Conservation (phyloP, 2,329 filamentous ascomycete species). For the Fusarium pseudoanthophilum region DNA sequence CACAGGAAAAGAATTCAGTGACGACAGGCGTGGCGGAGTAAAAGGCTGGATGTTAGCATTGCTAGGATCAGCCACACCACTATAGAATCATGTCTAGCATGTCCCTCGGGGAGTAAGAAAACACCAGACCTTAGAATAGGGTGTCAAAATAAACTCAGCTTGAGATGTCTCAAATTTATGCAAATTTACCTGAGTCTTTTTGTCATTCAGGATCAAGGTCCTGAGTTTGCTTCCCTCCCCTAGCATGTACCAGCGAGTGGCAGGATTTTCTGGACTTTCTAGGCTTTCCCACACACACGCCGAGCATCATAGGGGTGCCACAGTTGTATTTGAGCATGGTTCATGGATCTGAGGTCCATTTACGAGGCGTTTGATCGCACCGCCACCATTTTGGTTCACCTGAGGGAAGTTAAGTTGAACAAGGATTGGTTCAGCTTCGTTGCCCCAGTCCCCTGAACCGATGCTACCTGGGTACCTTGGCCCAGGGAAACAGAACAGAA, state of each 20-base stretch:
- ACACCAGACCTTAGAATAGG: too few relatives aligned
- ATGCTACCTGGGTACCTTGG: conserved; percentile 1
- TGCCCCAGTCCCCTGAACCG: conserved; percentile 9
- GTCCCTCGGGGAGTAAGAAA: background rate
- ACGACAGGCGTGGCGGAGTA: conserved; percentile 37
- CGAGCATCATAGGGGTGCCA: conserved; percentile 28
- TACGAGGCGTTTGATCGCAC: conserved; percentile 24
- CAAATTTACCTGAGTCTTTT: too few relatives aligned
- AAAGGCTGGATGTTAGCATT: conserved; percentile 15
- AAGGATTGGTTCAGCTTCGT: conserved; percentile 34
- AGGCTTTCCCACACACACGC: conserved; percentile 18
- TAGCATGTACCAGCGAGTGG: conserved; percentile 13
- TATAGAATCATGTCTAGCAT: background rate
- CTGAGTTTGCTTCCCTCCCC: too few relatives aligned
- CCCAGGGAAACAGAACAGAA: background rate
- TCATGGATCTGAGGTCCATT: conserved; percentile 23
- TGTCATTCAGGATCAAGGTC: too few relatives aligned
- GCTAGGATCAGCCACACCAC: conserved; percentile 40
- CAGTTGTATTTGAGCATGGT: conserved; percentile 14
- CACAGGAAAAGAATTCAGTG: conserved; percentile 20
- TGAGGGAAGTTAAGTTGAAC: conserved; percentile 33
- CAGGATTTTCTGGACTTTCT: background rate
- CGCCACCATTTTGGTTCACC: conserved; percentile 39
- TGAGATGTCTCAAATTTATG: too few relatives aligned
- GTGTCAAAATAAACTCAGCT: too few relatives aligned